Conservation (phyloP, 2,329 filamentous ascomycete species). For the Ascochyta lentis region DNA sequence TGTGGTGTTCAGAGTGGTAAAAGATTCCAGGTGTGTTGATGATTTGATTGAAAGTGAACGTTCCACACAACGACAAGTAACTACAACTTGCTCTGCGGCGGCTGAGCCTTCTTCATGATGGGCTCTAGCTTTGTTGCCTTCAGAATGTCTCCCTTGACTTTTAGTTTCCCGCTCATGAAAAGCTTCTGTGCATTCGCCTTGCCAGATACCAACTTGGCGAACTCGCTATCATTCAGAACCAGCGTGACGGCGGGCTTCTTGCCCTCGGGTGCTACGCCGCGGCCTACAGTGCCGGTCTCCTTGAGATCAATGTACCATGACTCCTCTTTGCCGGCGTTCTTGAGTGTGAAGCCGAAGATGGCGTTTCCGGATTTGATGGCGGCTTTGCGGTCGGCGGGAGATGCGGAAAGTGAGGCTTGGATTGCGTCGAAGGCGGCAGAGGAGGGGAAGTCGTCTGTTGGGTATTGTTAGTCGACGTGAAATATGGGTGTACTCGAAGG, state of each 20-base stretch:
- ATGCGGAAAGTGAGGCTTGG: slow-evolving; percentile 70
- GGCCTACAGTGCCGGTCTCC: slow-evolving; percentile 81
- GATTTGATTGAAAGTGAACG: background rate
- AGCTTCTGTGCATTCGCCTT: slow-evolving; percentile 93
- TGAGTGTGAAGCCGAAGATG: slow-evolving; percentile 89
- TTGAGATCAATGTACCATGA: slow-evolving; percentile 97
- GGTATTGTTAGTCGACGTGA: background rate
- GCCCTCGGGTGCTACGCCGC: slow-evolving; percentile 71
- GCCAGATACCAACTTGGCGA: slow-evolving; percentile 79
- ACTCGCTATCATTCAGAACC: slow-evolving; percentile 82
- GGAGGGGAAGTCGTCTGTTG: slow-evolving; percentile 74
- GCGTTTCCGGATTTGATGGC: slow-evolving; percentile 88
- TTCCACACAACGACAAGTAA: background rate
- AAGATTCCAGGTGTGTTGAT: too few relatives aligned
- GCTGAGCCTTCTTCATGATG: slow-evolving; percentile 59
- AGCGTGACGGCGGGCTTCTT: slow-evolving; percentile 91
- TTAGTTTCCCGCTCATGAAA: slow-evolving; percentile 98
- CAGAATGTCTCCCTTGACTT: slow-evolving; percentile 98
- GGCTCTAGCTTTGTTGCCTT: slow-evolving; percentile 97
- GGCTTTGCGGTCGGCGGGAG: slow-evolving; percentile 78
- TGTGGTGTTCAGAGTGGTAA: too few relatives aligned
- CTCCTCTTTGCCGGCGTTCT: slow-evolving; percentile 83
- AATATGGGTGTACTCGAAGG: background rate
- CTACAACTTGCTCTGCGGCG: slow-evolving; percentile 47
- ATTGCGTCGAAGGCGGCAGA: slow-evolving; percentile 93